Conservation (phyloP, 768 basidiomycete genomes). For the Trametes sanguinea region DNA sequence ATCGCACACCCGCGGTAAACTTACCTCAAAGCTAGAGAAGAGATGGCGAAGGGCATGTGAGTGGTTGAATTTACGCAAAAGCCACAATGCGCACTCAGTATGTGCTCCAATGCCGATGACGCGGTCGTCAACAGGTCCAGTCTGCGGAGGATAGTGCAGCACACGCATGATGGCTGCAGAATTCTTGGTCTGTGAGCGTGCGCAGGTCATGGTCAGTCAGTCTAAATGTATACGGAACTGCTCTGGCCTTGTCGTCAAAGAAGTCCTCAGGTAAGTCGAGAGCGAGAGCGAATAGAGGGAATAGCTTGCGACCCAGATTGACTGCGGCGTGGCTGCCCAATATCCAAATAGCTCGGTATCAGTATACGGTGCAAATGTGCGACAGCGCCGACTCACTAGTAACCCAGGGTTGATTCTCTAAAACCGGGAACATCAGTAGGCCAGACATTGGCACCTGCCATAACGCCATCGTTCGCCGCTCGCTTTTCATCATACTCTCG, state of each 20-base stretch:
- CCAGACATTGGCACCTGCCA: conserved; percentile 81
- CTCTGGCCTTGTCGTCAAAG: conserved; percentile 65
- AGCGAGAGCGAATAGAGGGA: conserved; percentile 71
- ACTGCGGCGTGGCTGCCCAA: conserved; percentile 51
- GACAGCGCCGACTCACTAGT: conserved; percentile 56
- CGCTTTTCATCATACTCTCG: conserved; percentile 32
- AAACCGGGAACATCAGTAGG: conserved; percentile 64
- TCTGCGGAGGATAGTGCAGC: conserved; percentile 78
- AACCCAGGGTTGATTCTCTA: conserved; percentile 55
- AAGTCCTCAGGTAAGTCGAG: conserved; percentile 59
- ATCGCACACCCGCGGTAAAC: neutral
- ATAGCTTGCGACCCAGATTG: conserved; percentile 55
- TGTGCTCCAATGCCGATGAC: conserved; percentile 85
- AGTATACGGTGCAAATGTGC: neutral
- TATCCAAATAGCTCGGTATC: neutral
- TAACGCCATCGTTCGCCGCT: conserved; percentile 51
- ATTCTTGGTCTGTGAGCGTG: conserved; percentile 49
- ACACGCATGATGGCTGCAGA: conserved; percentile 66
- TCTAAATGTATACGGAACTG: too few relatives aligned
- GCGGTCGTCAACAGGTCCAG: conserved; percentile 57
- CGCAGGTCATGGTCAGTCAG: too few relatives aligned
- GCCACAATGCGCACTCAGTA: conserved; percentile 54
- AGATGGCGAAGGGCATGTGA: too few relatives aligned
- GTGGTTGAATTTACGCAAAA: too few relatives aligned
- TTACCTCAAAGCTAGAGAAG: conserved; percentile 44